A percentile compares a stretch with the other conserved stretches of the same genome.
Evolutionary conservation across 164 flowering plant genomes (phyloP).

Genomic region (Stephania yunnanensis): DNA sequence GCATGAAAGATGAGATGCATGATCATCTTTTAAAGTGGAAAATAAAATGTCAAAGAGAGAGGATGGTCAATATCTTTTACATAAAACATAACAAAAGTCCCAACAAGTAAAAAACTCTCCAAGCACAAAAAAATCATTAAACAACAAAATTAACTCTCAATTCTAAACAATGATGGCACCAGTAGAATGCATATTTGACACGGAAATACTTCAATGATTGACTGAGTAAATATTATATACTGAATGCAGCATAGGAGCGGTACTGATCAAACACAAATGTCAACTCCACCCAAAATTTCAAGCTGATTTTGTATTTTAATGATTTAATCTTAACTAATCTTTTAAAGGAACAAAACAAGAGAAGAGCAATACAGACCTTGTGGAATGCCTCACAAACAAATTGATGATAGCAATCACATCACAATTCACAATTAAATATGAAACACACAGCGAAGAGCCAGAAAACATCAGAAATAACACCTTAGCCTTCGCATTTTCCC

Average conservation of each 20-base stretch:
- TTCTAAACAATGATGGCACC: neutral
- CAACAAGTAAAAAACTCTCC: neutral
- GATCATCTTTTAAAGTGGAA: neutral
- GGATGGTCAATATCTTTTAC: neutral
- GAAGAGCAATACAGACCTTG: neutral
- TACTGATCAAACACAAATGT: too few relatives aligned
- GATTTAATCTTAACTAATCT: too few relatives aligned
- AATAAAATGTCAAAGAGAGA: neutral
- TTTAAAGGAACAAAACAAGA: neutral
- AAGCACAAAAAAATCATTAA: neutral
- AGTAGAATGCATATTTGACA: neutral
- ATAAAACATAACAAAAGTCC: neutral
- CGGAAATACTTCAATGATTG: neutral
- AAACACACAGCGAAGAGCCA: too few relatives aligned
- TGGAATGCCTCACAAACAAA: neutral
- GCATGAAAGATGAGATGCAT: constrained; percentile 8
- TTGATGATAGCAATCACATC: too few relatives aligned
- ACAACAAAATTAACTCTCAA: neutral
- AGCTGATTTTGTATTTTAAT: too few relatives aligned
- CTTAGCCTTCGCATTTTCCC: neutral
- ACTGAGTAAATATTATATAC: neutral
- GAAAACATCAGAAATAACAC: neutral
- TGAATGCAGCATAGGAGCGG: too few relatives aligned
- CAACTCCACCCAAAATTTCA: too few relatives aligned
- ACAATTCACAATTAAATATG: neutral